These are phyloP conservation scores for Ceratobasidium sp. DNA, from an alignment of 1,284 basidiomycete genomes.

Conservation along the genomic window DNA sequence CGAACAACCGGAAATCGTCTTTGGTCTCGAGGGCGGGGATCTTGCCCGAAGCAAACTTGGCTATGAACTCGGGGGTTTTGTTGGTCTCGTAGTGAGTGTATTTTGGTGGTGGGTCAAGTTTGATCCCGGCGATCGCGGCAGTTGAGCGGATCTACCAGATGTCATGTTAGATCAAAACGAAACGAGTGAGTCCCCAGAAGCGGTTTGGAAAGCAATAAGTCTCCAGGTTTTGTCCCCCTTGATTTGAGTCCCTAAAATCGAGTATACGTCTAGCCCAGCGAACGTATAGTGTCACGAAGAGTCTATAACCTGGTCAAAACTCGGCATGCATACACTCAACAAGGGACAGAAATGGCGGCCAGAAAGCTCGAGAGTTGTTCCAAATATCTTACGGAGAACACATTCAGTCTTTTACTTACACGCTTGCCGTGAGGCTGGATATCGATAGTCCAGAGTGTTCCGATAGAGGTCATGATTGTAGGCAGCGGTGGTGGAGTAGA, in stretches of 20 bases:
- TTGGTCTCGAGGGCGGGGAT: constrained; percentile 85
- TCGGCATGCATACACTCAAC: no score
- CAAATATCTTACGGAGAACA: no score
- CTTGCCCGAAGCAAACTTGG: constrained; percentile 88
- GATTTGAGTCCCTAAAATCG: no score
- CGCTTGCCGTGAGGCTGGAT: constrained; percentile 63
- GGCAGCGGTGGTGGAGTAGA: constrained; percentile 16
- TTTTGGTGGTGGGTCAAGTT: constrained; percentile 70
- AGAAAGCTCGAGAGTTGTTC: no score
- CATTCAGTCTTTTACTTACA: constrained; percentile 61
- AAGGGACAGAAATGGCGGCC: no score
- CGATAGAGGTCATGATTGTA: constrained; percentile 60
- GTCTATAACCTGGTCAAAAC: no score
- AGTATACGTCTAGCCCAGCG: no score
- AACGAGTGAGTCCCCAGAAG: no score
- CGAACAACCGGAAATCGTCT: constrained; percentile 86
- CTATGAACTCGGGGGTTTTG: constrained; percentile 80
- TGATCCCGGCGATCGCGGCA: constrained; percentile 79
- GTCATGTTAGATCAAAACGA: constrained; percentile 12
- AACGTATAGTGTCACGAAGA: no score
- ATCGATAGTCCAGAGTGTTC: constrained; percentile 72
- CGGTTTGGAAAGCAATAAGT: no score
- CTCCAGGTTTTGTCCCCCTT: no score
- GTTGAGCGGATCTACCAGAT: constrained; percentile 73
- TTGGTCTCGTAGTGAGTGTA: constrained; percentile 82